These are phyloP conservation scores for Aureobasidium sp. DNA, from an alignment of 2,329 filamentous ascomycete genomes.

Conservation along the genomic window DNA sequence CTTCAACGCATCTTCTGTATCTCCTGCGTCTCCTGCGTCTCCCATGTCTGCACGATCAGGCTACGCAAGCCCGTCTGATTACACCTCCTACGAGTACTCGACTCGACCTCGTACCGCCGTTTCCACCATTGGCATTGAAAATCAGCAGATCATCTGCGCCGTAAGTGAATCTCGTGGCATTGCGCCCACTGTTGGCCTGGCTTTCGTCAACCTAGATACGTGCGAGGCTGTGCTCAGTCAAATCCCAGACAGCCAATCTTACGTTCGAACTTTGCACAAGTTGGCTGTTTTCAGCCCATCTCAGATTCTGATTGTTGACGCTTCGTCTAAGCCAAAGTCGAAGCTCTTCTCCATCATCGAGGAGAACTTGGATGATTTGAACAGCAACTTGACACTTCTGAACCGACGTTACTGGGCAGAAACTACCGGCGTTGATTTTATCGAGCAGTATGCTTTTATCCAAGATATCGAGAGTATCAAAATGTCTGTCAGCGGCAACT, in stretches of 20 bases:
- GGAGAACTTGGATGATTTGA: conserved; percentile 59
- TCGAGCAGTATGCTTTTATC: conserved; percentile 69
- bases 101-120: conserved; percentile 47
- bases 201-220: conserved; percentile 79
- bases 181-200: conserved; percentile 74
- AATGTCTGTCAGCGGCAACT: conserved; percentile 72
- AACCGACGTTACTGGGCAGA: conserved; percentile 84
- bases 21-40: neutral
- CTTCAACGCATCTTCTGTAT: neutral
- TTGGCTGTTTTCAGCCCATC: conserved; percentile 73
- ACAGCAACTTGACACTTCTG: conserved; percentile 51
- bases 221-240: conserved; percentile 81
- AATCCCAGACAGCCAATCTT: conserved; percentile 89
- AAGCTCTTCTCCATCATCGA: conserved; percentile 68
- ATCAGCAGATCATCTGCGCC: conserved; percentile 77
- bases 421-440: conserved; percentile 64
- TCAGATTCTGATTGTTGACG: conserved; percentile 69
- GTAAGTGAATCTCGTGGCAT: conserved; percentile 82
- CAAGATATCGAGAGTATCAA: conserved; percentile 77
- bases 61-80: conserved; percentile 26
- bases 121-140: conserved; percentile 51
- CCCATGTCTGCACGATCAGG: neutral
- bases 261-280: conserved; percentile 81
- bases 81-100: conserved; percentile 31
- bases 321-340: conserved; percentile 63